Percentiles rank a stretch among this genome's conserved stretches.
These are phyloP conservation scores for Curvularia sp. DNA, from an alignment of 2,329 filamentous ascomycete genomes.

Conservation along the genomic window DNA sequence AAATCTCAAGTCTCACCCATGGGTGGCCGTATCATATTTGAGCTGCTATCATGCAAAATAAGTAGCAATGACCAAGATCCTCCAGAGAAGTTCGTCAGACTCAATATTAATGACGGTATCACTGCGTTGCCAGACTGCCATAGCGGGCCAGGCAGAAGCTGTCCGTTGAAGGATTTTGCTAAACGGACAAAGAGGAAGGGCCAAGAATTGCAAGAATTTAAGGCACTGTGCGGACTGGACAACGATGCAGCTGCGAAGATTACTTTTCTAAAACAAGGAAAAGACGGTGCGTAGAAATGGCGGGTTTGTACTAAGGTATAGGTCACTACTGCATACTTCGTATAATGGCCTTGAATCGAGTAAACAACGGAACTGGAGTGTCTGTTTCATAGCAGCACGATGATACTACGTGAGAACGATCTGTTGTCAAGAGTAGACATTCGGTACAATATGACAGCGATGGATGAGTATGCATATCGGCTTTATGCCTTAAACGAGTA, in stretches of 20 bases:
- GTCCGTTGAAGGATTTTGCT: slow-evolving; percentile 55
- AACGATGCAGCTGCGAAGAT: slow-evolving; percentile 53
- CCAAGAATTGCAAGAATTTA: slow-evolving; percentile 57
- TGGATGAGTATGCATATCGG: background rate
- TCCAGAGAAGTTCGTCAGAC: slow-evolving; percentile 53
- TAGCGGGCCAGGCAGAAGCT: slow-evolving; percentile 57
- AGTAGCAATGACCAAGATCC: background rate
- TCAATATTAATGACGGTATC: slow-evolving; percentile 66
- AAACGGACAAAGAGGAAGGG: slow-evolving; percentile 52
- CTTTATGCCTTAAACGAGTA: background rate
- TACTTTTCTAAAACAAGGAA: slow-evolving; percentile 58
- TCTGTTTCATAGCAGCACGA: background rate
- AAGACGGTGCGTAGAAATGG: background rate
- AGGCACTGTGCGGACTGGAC: slow-evolving; percentile 56
- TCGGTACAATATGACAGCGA: background rate
- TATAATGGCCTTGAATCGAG: background rate
- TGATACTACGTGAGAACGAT: background rate
- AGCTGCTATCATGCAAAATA: slow-evolving; percentile 55
- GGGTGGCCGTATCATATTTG: slow-evolving; percentile 63
- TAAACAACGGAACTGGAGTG: background rate
- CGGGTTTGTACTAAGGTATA: background rate
- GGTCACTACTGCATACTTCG: too few species aligned
- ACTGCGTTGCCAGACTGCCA: slow-evolving; percentile 58
- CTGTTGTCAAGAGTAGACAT: background rate
- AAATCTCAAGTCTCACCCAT: slow-evolving; percentile 65